Percentiles rank a stretch among this genome's conserved stretches.
These are phyloP conservation scores for Solanum clarkiae DNA, from an alignment of 257 asterid genomes.

Conservation along the genomic window DNA sequence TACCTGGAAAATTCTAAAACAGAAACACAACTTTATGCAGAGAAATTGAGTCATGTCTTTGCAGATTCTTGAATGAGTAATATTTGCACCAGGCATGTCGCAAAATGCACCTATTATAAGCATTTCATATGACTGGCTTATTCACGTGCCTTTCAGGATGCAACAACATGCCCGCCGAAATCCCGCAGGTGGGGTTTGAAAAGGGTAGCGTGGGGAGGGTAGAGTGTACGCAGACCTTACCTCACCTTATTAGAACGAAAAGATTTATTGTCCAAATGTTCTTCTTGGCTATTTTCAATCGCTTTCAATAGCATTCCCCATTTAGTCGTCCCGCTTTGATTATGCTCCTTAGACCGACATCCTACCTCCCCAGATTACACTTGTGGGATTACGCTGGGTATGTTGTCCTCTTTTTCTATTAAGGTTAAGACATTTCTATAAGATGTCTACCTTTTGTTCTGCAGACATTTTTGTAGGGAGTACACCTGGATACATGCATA, in stretches of 20 bases:
- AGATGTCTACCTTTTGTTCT: neutral
- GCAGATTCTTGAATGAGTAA: neutral
- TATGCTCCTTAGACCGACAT: neutral
- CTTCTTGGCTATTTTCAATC: neutral
- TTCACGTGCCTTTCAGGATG: neutral
- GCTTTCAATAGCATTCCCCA: neutral
- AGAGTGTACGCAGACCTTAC: neutral
- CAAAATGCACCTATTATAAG: neutral
- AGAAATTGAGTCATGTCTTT: neutral
- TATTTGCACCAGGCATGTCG: neutral
- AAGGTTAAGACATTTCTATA: neutral
- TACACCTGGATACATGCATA: neutral
- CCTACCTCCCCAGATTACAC: neutral
- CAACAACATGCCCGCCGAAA: neutral
- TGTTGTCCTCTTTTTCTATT: neutral
- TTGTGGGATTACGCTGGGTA: neutral
- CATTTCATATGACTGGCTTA: neutral
- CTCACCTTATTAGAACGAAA: neutral
- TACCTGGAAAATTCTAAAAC: neutral
- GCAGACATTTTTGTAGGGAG: neutral
- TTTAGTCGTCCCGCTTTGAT: neutral
- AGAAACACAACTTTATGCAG: neutral
- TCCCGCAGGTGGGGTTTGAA: neutral
- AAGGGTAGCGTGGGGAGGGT: neutral
- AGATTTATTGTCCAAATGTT: neutral